These are phyloP conservation scores for Mycena capillaripes DNA, from an alignment of 768 basidiomycete genomes.

Conservation along the genomic window DNA sequence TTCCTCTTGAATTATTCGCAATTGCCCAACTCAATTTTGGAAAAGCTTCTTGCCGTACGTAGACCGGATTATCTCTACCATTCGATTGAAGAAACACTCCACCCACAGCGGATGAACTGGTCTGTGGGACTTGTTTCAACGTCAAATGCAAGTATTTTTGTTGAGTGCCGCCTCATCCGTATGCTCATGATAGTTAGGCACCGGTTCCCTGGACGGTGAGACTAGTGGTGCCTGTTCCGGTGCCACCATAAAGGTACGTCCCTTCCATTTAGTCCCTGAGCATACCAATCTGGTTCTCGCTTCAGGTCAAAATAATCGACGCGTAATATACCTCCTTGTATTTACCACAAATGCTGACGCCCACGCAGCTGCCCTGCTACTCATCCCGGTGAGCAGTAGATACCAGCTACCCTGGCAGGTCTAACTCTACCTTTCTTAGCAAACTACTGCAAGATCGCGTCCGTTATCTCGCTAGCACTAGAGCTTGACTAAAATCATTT, in stretches of 20 bases:
- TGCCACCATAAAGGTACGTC: too few species aligned
- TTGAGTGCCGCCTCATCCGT: too few species aligned
- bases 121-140: slow-evolving; percentile 42
- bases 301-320: slow-evolving; percentile 48
- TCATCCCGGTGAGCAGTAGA: slow-evolving; percentile 33
- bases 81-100: not conserved
- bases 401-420: not conserved
- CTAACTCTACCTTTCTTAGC: slow-evolving; percentile 22
- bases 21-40: not conserved
- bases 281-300: too few species aligned
- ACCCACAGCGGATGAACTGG: slow-evolving; percentile 20
- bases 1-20: not conserved
- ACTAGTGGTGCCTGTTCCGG: too few species aligned
- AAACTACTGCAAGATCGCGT: slow-evolving; percentile 54
- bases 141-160: slow-evolving; percentile 39
- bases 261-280: too few species aligned
- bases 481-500: too few species aligned
- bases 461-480: too few species aligned
- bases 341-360: too few species aligned
- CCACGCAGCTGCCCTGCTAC: slow-evolving; percentile 47
- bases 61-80: not conserved
- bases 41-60: slow-evolving; percentile 31
- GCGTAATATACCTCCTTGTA: slow-evolving; percentile 37
- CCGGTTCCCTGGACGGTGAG: too few species aligned
- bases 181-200: too few species aligned